phyloP scores from a whole-genome alignment of 148 eudicot species.

The Cornus suecica region DNA sequence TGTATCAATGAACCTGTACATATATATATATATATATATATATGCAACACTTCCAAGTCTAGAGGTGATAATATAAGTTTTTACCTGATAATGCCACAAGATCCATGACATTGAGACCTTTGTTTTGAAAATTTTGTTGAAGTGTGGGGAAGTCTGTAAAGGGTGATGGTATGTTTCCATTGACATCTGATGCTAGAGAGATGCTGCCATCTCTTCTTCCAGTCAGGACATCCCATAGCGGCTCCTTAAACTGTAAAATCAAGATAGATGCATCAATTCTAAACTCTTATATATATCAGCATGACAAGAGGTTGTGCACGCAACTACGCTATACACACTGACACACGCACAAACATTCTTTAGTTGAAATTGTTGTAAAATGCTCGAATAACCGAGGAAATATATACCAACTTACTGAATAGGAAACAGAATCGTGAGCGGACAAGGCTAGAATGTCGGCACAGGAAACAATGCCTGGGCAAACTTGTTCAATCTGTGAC shows the following conservation, averaged over 20 bases:
- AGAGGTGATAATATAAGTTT: too few species aligned
- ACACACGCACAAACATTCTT: too few species aligned
- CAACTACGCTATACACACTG: too few species aligned
- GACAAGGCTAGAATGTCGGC: slow-evolving; percentile 43
- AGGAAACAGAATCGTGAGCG: slow-evolving; percentile 29
- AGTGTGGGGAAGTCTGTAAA: slow-evolving; percentile 13
- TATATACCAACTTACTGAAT: not conserved
- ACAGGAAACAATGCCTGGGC: slow-evolving; percentile 48
- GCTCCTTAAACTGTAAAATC: not conserved
- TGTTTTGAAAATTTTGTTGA: not conserved
- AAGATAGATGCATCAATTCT: too few species aligned
- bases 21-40: too few species aligned
- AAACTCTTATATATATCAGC: not conserved
- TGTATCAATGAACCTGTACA: too few species aligned
- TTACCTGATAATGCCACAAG: slow-evolving; percentile 48
- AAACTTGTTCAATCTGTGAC: slow-evolving; percentile 27
- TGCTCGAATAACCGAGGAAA: too few species aligned
- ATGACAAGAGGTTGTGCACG: too few species aligned
- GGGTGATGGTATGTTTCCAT: slow-evolving; percentile 11
- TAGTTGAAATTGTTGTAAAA: too few species aligned
- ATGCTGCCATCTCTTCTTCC: slow-evolving; percentile 29
- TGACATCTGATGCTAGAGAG: slow-evolving; percentile 17
- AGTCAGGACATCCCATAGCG: slow-evolving; percentile 18
- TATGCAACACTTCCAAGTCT: too few species aligned
- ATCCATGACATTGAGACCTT: slow-evolving; percentile 17